Evolutionary conservation across 2,329 filamentous ascomycete species (phyloP).

Genomic region (Ophiostoma piceae): DNA sequence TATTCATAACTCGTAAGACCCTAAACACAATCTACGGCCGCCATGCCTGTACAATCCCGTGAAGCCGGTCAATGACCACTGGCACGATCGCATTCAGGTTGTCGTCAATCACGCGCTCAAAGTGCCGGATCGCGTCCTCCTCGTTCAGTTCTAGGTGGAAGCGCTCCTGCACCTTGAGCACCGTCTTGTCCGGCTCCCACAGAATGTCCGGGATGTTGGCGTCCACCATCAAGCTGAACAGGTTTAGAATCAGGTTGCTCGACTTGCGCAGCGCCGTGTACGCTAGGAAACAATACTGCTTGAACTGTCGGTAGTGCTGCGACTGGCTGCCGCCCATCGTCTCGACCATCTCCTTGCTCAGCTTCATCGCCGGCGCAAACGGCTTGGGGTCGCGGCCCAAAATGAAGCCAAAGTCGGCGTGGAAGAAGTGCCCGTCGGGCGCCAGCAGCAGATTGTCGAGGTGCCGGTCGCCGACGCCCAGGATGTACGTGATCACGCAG

Average conservation of each 20-base stretch:
- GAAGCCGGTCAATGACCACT: slow-evolving; percentile 88
- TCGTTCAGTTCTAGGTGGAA: slow-evolving; percentile 89
- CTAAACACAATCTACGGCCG: slow-evolving; percentile 48
- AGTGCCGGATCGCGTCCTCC: slow-evolving; percentile 82
- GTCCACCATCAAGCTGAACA: slow-evolving; percentile 96
- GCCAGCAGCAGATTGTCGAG: slow-evolving; percentile 90
- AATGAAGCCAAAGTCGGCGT: slow-evolving; percentile 97
- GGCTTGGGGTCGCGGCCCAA: slow-evolving; percentile 95
- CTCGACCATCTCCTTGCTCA: slow-evolving; percentile 97
- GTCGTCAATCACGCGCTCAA: slow-evolving; percentile 86
- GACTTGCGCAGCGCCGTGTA: slow-evolving; percentile 88
- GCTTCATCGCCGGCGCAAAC: slow-evolving; percentile 94
- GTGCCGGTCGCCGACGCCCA: slow-evolving; percentile 93
- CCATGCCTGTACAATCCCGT: slow-evolving; percentile 90
- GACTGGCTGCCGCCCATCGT: slow-evolving; percentile 86
- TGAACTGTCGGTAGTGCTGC: slow-evolving; percentile 80
- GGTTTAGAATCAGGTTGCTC: slow-evolving; percentile 83
- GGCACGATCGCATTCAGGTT: slow-evolving; percentile 85
- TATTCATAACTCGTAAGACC: background rate
- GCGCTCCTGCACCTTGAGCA: slow-evolving; percentile 88
- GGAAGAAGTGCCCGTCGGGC: slow-evolving; percentile 92
- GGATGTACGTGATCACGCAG: slow-evolving; percentile 95
- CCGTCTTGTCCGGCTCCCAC: slow-evolving; percentile 86
- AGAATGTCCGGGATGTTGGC: slow-evolving; percentile 95
- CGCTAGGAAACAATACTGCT: slow-evolving; percentile 91